Evolutionary conservation across 202 grass and related monocot species (phyloP), one percentile per base, ranked within the genome.

Genomic region (Panicum hallii): DNA sequence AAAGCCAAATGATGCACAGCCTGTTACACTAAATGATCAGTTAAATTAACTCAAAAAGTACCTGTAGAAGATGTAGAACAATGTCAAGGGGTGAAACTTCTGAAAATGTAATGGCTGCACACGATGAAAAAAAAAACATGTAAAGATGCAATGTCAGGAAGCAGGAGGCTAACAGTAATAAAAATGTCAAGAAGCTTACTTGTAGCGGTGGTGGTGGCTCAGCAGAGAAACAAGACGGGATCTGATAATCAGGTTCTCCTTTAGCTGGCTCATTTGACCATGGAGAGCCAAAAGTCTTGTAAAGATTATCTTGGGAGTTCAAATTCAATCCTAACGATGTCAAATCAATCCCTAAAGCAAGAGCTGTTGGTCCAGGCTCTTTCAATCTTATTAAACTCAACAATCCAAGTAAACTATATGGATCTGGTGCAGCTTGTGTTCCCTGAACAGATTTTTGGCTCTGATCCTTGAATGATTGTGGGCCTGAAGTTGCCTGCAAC

Each of bases 21-120:
- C 73, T 72, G 75, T 70, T 67, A 78, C 53, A 95, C 1, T 38
- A 84, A 67, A 82, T 41, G 41, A 54, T 53, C 20, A 81, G 74
- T 70, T 70, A 49, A 91, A 56, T 73, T 0, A 79, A 79, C 36
- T 79, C 11, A 79, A 83, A 84, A 40, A 57, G 26, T 88, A 98
- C 95, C 95, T 98, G 83, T 98, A 98, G 66, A 95, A 98, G 77
- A 98, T 98, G 84, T 98, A 98, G 86, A 98, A 95, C 40, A 98
- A 79, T 54, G 89, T 94, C 36, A 86, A 83, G 53, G 83, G 84
- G 28, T 93, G 88, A 82, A 98, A 95, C 81, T 92, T 95, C n/a
- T 77, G 74, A 74, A 98, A 95, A 84, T 90, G 84, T 70, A 90
- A 84, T 81, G 82, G 74, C 95, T 98, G 83, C 87, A 89, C 32